Base-by-base conservation (phyloP, 768 basidiomycete species). In the Termitomyces sp. region DNA sequence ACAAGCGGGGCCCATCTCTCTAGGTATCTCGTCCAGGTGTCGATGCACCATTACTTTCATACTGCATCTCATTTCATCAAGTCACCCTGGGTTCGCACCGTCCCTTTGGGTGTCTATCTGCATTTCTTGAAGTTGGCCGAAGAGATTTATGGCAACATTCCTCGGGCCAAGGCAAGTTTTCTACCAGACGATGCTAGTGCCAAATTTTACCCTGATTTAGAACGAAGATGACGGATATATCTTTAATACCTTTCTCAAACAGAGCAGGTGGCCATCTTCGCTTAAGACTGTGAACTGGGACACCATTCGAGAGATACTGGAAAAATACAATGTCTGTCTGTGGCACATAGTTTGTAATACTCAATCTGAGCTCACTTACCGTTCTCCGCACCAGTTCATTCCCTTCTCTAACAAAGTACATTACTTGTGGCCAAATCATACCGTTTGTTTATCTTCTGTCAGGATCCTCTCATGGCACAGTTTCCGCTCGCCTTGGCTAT, bases 391-490 rank as follows among this genome's bases (percentile, higher is more conserved):
- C 30, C 66, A 90, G 88, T 91, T 92, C 68, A 88, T 90, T 57
- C 88, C 90, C 30, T 91, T 91, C 69, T 83, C 80, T 58, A 77
- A 77, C 66, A 87, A 82, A 80, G 88, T 89, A 65, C 58, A 71
- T 61, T 44, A 44, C 54, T 58, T 56, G 48, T 63, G 58, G 47
- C 53, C 58, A 59, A 53, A 48, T 28, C 22, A 44, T 50, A 40
- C 5, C 38, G 33, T 58, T 57, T 52, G 55, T 47, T 63, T 55
- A 54, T 59, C 52, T 28, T 57, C 24, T 48, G 60, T 26, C 68
- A 90, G 86, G 90, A 92, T 67, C 87, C 88, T 28, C 79, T 92
- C 67, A 87, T 86, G 85, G 78, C 79, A 6, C 87, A 87, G 66
- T 85, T 90, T 57, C 89, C 90, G 30, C 78, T 91, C 52, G 88